phyloP scores from a whole-genome alignment of 768 basidiomycete genomes.

The Daedaleopsis sinensis region DNA sequence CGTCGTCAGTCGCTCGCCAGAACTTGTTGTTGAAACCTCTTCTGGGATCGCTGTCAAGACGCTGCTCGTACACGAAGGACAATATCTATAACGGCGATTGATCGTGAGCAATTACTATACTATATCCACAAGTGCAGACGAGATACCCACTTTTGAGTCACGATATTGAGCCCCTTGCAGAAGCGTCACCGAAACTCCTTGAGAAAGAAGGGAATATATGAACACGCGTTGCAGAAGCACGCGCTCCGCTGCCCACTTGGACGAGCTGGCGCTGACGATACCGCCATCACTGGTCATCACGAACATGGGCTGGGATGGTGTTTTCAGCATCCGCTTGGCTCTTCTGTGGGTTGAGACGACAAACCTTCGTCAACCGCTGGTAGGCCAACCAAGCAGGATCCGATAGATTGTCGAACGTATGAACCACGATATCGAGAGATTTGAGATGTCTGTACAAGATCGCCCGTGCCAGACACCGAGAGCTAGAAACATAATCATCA shows the following conservation, averaged over 20 bases:
- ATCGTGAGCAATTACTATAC: background rate
- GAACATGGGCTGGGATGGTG: conserved; percentile 61
- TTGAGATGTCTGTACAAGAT: conserved; percentile 54
- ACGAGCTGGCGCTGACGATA: conserved; percentile 19
- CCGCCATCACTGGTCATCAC: conserved; percentile 61
- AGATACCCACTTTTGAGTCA: conserved; percentile 57
- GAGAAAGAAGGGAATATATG: conserved; percentile 50
- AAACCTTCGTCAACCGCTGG: conserved; percentile 43
- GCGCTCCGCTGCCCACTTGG: conserved; percentile 24
- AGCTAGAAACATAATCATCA: conserved; percentile 40
- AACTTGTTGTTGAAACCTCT: conserved; percentile 11
- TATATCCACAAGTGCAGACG: background rate
- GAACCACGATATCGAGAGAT: conserved; percentile 43
- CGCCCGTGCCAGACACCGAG: conserved; percentile 54
- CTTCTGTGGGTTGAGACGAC: background rate
- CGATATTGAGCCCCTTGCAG: conserved; percentile 59
- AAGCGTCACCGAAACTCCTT: conserved; percentile 52
- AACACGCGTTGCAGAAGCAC: conserved; percentile 53
- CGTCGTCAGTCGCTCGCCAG: conserved; percentile 23
- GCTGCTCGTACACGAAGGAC: conserved; percentile 54
- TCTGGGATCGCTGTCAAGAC: conserved; percentile 25
- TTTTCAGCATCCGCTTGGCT: too few relatives aligned
- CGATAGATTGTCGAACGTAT: conserved; percentile 46
- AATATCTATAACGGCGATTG: conserved; percentile 50
- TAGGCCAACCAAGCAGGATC: conserved; percentile 57